phyloP scores from a whole-genome alignment of 2,329 filamentous ascomycete species.

The Neonectria ditissima region DNA sequence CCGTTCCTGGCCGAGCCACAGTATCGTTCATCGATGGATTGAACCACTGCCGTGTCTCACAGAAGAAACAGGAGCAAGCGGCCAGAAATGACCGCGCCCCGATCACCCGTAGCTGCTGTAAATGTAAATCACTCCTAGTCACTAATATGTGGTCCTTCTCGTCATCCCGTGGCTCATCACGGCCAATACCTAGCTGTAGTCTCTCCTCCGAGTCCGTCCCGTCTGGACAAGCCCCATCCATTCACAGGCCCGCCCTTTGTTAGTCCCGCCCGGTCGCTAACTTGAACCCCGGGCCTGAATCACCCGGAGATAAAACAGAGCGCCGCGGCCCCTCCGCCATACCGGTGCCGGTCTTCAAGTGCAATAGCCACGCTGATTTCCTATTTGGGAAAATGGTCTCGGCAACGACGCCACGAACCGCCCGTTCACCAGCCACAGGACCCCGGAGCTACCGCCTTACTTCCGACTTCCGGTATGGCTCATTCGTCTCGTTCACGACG shows the following conservation, averaged over 20 bases:
- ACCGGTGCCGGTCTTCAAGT: background rate
- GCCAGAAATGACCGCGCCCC: background rate
- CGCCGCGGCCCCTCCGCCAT: background rate
- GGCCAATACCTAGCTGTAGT: background rate
- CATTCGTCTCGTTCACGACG: background rate
- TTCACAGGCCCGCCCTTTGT: background rate
- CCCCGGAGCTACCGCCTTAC: constrained; percentile 6
- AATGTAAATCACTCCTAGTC: background rate
- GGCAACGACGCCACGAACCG: background rate
- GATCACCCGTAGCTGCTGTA: background rate
- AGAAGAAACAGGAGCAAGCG: background rate
- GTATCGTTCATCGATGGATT: background rate
- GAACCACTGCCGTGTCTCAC: no score
- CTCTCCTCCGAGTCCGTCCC: background rate
- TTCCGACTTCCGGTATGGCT: background rate
- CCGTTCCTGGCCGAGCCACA: background rate
- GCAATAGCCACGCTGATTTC: constrained; percentile 19
- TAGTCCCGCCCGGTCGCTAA: background rate
- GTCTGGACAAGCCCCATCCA: no score
- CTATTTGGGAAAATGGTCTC: constrained; percentile 37
- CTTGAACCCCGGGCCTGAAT: constrained; percentile 2
- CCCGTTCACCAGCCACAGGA: constrained; percentile 4
- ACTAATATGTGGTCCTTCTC: background rate
- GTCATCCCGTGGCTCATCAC: background rate
- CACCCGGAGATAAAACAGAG: constrained; percentile 16